A percentile compares a stretch with the other conserved stretches of the same genome.
Evolutionary conservation across 257 asterid genomes (phyloP).

Genomic region (Ehretia macrophylla): DNA sequence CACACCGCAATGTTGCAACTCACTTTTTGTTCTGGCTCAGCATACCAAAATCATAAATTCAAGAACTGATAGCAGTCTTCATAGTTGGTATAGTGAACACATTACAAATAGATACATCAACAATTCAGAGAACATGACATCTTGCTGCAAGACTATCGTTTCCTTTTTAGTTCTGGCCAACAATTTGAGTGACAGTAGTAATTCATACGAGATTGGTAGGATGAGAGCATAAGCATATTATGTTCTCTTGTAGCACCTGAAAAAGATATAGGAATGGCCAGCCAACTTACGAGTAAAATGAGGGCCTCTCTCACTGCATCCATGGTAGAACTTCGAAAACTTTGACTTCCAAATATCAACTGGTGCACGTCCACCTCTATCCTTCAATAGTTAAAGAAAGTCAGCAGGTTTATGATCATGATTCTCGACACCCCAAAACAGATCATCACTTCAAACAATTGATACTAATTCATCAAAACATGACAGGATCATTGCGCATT

Average conservation of each 20-base stretch:
- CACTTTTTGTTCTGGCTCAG: neutral
- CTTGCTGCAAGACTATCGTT: too few relatives aligned
- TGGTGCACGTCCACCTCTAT: slow-evolving; percentile 52
- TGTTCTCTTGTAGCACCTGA: neutral
- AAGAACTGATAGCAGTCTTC: neutral
- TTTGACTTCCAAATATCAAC: slow-evolving; percentile 92
- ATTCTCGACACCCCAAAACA: neutral
- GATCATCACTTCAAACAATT: too few relatives aligned
- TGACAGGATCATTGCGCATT: too few relatives aligned
- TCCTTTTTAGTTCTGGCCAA: too few relatives aligned
- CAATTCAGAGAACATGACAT: too few relatives aligned
- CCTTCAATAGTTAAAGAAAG: slow-evolving; percentile 36
- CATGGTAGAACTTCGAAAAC: slow-evolving; percentile 65
- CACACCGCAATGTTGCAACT: neutral
- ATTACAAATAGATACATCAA: neutral
- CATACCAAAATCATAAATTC: neutral
- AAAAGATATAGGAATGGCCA: neutral
- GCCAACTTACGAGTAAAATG: slow-evolving; percentile 59
- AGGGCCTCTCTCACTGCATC: slow-evolving; percentile 85
- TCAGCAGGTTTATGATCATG: neutral
- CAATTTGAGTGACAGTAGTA: too few relatives aligned
- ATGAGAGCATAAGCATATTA: neutral
- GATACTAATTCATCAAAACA: too few relatives aligned
- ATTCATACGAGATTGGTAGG: neutral
- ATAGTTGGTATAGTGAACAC: neutral